A percentile compares a stretch with the other conserved stretches of the same genome.
phyloP scores from a whole-genome alignment of 352 stramenopile genomes.

The Globisporangium heterothallicum region DNA sequence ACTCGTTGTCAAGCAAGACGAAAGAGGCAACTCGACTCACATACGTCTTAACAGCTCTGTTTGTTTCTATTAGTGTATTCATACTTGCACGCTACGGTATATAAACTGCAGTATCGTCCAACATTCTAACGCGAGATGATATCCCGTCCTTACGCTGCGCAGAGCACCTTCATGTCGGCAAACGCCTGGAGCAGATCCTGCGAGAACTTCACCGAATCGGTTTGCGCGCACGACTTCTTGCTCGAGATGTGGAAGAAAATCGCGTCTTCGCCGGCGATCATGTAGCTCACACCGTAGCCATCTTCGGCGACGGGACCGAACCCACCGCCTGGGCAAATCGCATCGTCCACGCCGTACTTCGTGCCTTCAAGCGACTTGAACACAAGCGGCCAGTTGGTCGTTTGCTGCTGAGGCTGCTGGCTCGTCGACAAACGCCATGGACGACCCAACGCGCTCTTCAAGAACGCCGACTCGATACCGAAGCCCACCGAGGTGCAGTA shows the following conservation, averaged over 20 bases:
- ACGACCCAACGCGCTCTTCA: constrained; percentile 78
- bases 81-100: no score
- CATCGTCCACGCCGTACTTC: constrained; percentile 51
- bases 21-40: no score
- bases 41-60: no score
- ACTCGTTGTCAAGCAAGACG: no score
- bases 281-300: constrained; percentile 90
- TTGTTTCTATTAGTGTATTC: no score
- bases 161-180: constrained; percentile 71
- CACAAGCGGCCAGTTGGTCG: constrained; percentile 69
- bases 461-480: constrained; percentile 82
- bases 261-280: constrained; percentile 84
- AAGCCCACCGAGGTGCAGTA: constrained; percentile 88
- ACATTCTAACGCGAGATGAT: no score
- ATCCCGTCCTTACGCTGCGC: not conserved
- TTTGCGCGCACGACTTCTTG: constrained; percentile 73
- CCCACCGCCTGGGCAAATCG: constrained; percentile 73
- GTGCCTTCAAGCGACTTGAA: constrained; percentile 55
- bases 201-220: constrained; percentile 78
- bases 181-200: constrained; percentile 73
- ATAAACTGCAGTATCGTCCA: no score
- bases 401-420: constrained; percentile 89
- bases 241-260: constrained; percentile 90
- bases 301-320: constrained; percentile 89
- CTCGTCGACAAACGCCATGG: constrained; percentile 87